Base-by-base conservation (phyloP, 1,284 basidiomycete species). In the Cystobasidiaceae sp. region DNA sequence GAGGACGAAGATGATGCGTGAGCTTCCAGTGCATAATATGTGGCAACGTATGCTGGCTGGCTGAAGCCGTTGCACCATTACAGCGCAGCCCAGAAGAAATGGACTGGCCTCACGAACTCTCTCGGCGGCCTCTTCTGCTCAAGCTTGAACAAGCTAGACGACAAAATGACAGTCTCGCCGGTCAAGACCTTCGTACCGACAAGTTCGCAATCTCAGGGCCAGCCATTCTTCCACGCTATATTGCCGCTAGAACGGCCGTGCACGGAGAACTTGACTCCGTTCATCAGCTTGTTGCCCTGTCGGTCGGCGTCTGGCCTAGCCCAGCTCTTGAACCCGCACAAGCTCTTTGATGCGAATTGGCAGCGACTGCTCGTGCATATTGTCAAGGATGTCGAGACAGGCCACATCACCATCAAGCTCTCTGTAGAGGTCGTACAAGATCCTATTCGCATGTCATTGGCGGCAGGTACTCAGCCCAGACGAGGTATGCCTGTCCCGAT, bases 211-310 rank as follows among this genome's bases (percentile, higher is more conserved):
- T 43, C 51, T 5, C 23, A 54, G 15, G 41, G 41, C 8, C 52
- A 55, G 28, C 61, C 51, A 23, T 46, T 89, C 32, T 84, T 86
- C 50, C 88, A 92, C 71, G 89, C 87, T 0, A 84, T 85, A 19
- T 82, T 89, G 9, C 87, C 88, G 3, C 89, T 85, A 6, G 88
- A 92, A 73, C 82, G 86, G 68, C 88, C 96, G 17, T 98, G 94
- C 75, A 98, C 94, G 2, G 96, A 98, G 75, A 97, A 97, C 76
- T 79, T 98, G 5, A 94, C 93, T 0, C 94, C 96, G 0, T 93
- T 97, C 77, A 82, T 97, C 62, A 92, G 93, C 74, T 85, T 97
- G 5, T 80, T 98, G 2, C 94, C 96, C 0, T 97, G 93, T 81
- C 91, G 94, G 75, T 85, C 88, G 2, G 79, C 83, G n/a, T 90